A percentile compares a stretch with the other conserved stretches of the same genome.
phyloP scores from a whole-genome alignment of 768 basidiomycete species.

The Gyrodon lividus region DNA sequence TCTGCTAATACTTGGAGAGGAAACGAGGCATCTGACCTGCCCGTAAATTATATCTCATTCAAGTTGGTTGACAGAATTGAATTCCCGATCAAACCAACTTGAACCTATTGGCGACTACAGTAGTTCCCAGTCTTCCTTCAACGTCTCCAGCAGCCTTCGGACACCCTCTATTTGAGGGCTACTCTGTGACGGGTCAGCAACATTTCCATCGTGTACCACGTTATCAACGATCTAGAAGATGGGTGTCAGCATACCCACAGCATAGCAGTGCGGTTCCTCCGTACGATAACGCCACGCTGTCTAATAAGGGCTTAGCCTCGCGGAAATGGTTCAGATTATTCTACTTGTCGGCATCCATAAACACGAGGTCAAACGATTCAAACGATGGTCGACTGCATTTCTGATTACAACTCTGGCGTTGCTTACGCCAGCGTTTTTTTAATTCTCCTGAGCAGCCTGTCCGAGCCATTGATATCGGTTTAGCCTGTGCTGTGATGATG shows the following conservation, averaged over 20 bases:
- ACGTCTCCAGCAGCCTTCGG: constrained; percentile 40
- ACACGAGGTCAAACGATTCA: constrained; percentile 58
- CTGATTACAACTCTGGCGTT: constrained; percentile 54
- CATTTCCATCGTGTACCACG: constrained; percentile 50
- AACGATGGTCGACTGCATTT: constrained; percentile 44
- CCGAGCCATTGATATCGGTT: not conserved
- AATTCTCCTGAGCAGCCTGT: constrained; percentile 59
- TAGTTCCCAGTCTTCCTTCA: constrained; percentile 51
- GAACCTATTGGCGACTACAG: no score
- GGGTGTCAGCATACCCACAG: not conserved
- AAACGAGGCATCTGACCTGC: no score
- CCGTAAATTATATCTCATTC: no score
- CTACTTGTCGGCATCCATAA: constrained; percentile 72
- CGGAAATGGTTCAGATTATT: constrained; percentile 55
- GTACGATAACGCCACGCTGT: constrained; percentile 59
- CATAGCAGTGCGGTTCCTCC: not conserved
- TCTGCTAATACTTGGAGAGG: no score
- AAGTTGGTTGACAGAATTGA: no score
- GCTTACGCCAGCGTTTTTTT: constrained; percentile 50
- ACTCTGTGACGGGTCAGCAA: constrained; percentile 39
- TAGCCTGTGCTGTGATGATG: no score
- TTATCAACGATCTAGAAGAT: constrained; percentile 56
- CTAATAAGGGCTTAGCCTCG: constrained; percentile 57
- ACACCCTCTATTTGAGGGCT: constrained; percentile 45
- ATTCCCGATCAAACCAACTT: no score